Percentiles rank a stretch among this genome's conserved stretches.
These are phyloP conservation scores for Dentipellis sp. DNA, from an alignment of 768 basidiomycete genomes.

Conservation along the genomic window DNA sequence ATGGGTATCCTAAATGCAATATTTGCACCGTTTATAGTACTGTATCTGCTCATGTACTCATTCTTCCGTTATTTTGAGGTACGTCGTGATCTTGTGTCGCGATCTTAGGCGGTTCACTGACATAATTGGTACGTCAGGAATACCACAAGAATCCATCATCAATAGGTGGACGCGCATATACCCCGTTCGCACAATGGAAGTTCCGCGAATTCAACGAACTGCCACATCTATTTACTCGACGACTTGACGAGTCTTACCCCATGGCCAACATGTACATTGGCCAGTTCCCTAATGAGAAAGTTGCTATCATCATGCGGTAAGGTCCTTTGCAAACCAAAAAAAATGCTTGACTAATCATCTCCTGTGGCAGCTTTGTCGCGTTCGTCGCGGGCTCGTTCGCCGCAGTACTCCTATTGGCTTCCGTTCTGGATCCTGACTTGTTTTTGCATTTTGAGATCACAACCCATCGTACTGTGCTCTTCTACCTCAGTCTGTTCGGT, in stretches of 20 bases:
- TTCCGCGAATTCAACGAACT: constrained; percentile 99
- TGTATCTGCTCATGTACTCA: constrained; percentile 95
- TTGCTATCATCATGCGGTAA: constrained; percentile 83
- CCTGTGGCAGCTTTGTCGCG: constrained; percentile 68
- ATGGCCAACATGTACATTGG: constrained; percentile 92
- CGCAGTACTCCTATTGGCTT: constrained; percentile 87
- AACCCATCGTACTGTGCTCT: constrained; percentile 83
- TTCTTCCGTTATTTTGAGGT: constrained; percentile 99
- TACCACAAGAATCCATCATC: constrained; percentile 98
- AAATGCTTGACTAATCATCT: not conserved
- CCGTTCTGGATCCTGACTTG: constrained; percentile 88
- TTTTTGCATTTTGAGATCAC: constrained; percentile 94
- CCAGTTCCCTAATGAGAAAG: constrained; percentile 94
- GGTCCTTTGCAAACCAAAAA: constrained; percentile 16
- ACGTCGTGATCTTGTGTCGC: constrained; percentile 16
- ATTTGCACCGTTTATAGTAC: constrained; percentile 93
- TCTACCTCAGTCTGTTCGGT: constrained; percentile 86
- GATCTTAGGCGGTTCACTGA: constrained; percentile 5
- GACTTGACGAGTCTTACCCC: constrained; percentile 84
- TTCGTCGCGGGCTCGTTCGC: constrained; percentile 96
- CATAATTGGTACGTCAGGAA: constrained; percentile 46
- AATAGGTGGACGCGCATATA: constrained; percentile 87
- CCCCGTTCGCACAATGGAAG: constrained; percentile 94
- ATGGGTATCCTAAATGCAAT: constrained; percentile 95
- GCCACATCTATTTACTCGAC: constrained; percentile 81